phyloP scores from a whole-genome alignment of 495 filamentous ascomycete species.

The Neurospora tetrasperma region DNA sequence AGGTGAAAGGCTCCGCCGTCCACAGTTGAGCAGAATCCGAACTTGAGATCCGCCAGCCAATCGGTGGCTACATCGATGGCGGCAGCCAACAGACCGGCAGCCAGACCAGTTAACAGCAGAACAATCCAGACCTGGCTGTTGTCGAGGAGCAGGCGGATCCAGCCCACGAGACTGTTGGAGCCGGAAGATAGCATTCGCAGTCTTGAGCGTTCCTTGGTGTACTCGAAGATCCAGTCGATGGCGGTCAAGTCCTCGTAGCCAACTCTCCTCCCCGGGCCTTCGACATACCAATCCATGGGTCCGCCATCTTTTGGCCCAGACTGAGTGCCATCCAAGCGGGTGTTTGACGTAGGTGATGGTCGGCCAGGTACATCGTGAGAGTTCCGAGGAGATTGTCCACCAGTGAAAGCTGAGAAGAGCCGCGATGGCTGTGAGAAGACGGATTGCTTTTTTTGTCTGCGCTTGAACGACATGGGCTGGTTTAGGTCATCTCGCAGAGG shows the following conservation, averaged over 20 bases:
- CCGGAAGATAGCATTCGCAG: conserved; percentile 62
- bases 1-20: conserved; percentile 83
- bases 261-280: conserved; percentile 82
- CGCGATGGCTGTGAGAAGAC: conserved; percentile 38
- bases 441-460: conserved; percentile 60
- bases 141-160: conserved; percentile 62
- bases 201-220: conserved; percentile 89
- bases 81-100: conserved; percentile 75
- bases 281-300: conserved; percentile 76
- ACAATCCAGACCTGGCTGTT: conserved; percentile 86
- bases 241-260: conserved; percentile 95
- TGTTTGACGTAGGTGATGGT: not conserved
- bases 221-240: conserved; percentile 99
- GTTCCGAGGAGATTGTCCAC: conserved; percentile 12
- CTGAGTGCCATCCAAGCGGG: not conserved
- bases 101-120: conserved; percentile 62
- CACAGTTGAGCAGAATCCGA: conserved; percentile 72
- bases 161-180: conserved; percentile 61
- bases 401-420: conserved; percentile 49
- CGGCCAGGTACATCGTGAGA: not conserved
- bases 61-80: conserved; percentile 86
- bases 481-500: conserved; percentile 38
- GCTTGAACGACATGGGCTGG: conserved; percentile 71
- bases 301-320: conserved; percentile 48
- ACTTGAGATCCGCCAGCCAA: conserved; percentile 90